phyloP scores from a whole-genome alignment of 2,329 filamentous ascomycete species.

The Tympanopsis confertula region DNA sequence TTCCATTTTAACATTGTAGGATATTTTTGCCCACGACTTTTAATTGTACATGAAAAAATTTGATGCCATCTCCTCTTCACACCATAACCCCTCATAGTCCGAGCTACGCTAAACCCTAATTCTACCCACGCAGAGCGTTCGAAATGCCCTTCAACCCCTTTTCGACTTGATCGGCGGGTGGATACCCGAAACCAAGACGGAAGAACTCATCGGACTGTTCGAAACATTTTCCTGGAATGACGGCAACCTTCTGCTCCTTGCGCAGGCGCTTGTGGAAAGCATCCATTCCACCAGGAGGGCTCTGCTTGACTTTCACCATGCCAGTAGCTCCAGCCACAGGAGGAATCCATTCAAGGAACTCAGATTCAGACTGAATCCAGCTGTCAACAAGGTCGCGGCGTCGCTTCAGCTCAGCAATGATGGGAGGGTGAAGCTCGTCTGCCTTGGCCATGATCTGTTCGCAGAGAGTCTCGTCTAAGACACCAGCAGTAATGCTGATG shows the following conservation, averaged over 20 bases:
- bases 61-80: too few relatives aligned
- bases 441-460: constrained; percentile 9
- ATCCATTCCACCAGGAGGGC: constrained; percentile 6
- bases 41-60: too few relatives aligned
- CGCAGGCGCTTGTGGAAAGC: constrained; percentile 9
- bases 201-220: constrained; percentile 11
- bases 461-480: constrained; percentile 9
- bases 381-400: constrained; percentile 8
- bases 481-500: constrained; percentile 11
- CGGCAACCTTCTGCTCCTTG: constrained; percentile 8
- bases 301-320: constrained; percentile 10
- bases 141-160: constrained; percentile 9
- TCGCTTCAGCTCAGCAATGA: constrained; percentile 7
- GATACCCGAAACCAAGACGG: constrained; percentile 12
- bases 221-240: constrained; percentile 12
- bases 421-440: constrained; percentile 4
- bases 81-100: too few relatives aligned
- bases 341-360: constrained; percentile 11
- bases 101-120: too few relatives aligned
- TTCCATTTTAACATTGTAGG: too few relatives aligned
- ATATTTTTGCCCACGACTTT: too few relatives aligned
- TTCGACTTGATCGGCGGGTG: constrained; percentile 8
- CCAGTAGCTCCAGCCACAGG: constrained; percentile 11
- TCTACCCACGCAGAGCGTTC: constrained; percentile 5
- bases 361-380: constrained; percentile 11